phyloP scores from a whole-genome alignment of 805 yeast species.

The Maudiozyma bulderi region DNA sequence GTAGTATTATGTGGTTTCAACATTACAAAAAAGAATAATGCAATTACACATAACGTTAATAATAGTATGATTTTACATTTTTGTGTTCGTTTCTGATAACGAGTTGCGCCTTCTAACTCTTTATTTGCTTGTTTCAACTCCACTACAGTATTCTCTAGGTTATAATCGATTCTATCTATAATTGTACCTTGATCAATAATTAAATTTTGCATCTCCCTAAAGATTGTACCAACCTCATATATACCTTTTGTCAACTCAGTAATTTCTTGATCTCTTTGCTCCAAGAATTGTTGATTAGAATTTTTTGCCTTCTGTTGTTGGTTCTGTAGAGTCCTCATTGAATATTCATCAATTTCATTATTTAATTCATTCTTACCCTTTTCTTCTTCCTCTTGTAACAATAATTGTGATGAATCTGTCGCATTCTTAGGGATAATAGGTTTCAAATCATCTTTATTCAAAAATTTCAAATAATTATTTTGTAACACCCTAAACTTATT shows the following conservation, averaged over 20 bases:
- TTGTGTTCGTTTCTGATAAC: slow-evolving; percentile 78
- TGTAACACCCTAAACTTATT: slow-evolving; percentile 78
- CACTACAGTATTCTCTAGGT: slow-evolving; percentile 67
- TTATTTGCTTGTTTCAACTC: slow-evolving; percentile 69
- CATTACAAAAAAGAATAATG: slow-evolving; percentile 59
- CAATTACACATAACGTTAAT: slow-evolving; percentile 58
- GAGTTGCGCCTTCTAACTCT: slow-evolving; percentile 66
- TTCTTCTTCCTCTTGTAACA: slow-evolving; percentile 28
- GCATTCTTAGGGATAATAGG: slow-evolving; percentile 27
- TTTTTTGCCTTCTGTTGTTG: slow-evolving; percentile 22
- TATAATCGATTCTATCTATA: slow-evolving; percentile 88
- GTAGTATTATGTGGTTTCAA: slow-evolving; percentile 43
- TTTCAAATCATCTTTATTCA: slow-evolving; percentile 70
- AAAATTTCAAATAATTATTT: slow-evolving; percentile 74
- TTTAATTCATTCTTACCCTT: slow-evolving; percentile 19
- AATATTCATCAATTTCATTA: slow-evolving; percentile 31
- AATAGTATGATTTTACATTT: slow-evolving; percentile 83
- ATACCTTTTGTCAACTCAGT: slow-evolving; percentile 89
- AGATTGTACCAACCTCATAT: slow-evolving; percentile 83
- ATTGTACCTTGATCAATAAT: slow-evolving; percentile 94
- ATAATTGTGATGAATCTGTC: slow-evolving; percentile 17
- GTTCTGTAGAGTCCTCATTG: slow-evolving; percentile 23
- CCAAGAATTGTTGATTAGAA: slow-evolving; percentile 18
- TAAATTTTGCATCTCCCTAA: slow-evolving; percentile 84
- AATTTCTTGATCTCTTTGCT: slow-evolving; percentile 80